Base-by-base conservation (phyloP, 768 basidiomycete species). In the Termitomyces bulborhizus region DNA sequence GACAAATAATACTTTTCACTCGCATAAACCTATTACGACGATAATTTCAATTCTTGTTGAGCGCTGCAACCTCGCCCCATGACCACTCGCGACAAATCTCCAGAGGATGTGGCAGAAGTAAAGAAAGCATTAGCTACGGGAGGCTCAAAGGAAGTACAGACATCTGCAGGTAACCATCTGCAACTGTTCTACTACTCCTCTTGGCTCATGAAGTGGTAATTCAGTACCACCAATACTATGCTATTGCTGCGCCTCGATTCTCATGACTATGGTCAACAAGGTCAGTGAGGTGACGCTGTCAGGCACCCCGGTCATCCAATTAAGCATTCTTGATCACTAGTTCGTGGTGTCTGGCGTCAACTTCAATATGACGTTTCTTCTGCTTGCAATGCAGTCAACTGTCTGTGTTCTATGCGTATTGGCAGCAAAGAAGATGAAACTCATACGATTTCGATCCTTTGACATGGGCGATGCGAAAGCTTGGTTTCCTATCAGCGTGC, bases 191-290 rank as follows among this genome's bases (percentile, higher is more conserved):
- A 12, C 15, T 27, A 32, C 21, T 47, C 34, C 24, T 1, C 27
- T 31, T 15, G 15, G 7, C 6, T 31, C 37, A 36, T 21, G 12
- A 43, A 52, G 15, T 11, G 15, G 13, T 29, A 26, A 26, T 31
- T 37, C 26, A 93, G 91, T 88, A 18, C 77, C 88, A 31, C 85
- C 97, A 34, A 88, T 98, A 59, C 58, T 86, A 55, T 89, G 88
- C 65, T 98, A 98, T 68, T 98, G 97, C 66, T 56, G 89, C 13
- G 92, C 95, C 1, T 93, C 91, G 1, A 96, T 98, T 60, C 71
- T 95, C 46, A 99, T 99, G 97, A 99, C 97, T 0, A 80, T 98
- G 44, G 84, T 96, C 59, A 98, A 98, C 76, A 98, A 98, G 80
- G 95, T 93, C 58, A 55, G 75, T 54, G 18, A 21, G 21, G 46